phyloP scores from a whole-genome alignment of 352 stramenopile genomes.

The Phytophthora pistaciae region DNA sequence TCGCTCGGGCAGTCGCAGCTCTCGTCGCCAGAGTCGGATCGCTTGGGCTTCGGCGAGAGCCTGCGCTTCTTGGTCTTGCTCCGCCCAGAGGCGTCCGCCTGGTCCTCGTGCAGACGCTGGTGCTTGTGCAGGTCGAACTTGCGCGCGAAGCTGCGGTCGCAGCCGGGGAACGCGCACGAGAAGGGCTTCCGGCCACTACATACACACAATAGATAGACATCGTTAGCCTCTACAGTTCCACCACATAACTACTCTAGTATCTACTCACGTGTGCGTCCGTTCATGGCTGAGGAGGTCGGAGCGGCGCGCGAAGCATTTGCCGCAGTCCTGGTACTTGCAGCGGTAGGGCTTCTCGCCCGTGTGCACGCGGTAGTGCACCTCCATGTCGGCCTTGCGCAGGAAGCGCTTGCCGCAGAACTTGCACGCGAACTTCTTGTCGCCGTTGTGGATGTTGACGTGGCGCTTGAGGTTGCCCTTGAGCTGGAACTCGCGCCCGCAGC shows the following conservation, averaged over 20 bases:
- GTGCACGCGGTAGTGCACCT: conserved; percentile 79
- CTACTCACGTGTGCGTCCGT: conserved; percentile 59
- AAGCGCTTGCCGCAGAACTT: conserved; percentile 69
- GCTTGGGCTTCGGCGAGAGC: conserved; percentile 16
- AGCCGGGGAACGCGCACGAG: conserved; percentile 57
- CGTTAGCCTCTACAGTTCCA: not conserved
- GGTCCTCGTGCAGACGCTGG: conserved; percentile 57
- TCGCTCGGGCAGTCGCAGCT: conserved; percentile 43
- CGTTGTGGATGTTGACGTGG: conserved; percentile 67
- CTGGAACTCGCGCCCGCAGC: conserved; percentile 64
- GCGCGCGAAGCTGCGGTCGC: conserved; percentile 57
- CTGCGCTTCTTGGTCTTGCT: conserved; percentile 47
- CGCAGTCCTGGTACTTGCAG: conserved; percentile 62
- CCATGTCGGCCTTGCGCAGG: conserved; percentile 79
- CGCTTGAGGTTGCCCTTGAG: conserved; percentile 77
- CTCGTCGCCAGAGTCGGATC: conserved; percentile 20
- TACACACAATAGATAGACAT: not conserved
- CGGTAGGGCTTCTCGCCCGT: conserved; percentile 81
- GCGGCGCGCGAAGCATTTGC: conserved; percentile 71
- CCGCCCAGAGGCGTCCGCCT: conserved; percentile 20
- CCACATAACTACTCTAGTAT: conserved; percentile 19
- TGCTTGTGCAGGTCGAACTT: conserved; percentile 84
- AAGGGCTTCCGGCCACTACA: conserved; percentile 74
- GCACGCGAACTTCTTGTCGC: conserved; percentile 69
- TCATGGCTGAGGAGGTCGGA: conserved; percentile 83